Evolutionary conservation across 257 asterid genomes (phyloP), one percentile per base, ranked within the genome.

Genomic region (Solanum ossicruentum): DNA sequence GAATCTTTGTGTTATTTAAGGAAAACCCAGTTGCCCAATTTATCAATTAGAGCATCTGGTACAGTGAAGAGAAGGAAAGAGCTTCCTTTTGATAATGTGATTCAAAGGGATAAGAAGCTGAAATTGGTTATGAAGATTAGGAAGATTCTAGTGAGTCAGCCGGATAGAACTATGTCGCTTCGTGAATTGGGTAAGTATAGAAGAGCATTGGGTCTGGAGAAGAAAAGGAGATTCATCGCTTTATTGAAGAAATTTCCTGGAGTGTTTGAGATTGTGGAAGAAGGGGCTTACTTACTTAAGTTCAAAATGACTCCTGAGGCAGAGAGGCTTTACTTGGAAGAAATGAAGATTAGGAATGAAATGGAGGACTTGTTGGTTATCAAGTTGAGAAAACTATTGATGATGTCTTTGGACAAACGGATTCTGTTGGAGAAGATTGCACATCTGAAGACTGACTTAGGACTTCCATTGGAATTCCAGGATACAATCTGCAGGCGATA

Each of bases 41-140:
- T 88, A 83, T 85, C 90, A 13, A 79, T 92, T 49, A 89, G 90
- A 85, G 95, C 98, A 21, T 92, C 92, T 77, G 82, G 82, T 85
- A 86, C 86, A 47, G 98, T 93, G 84, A 97, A 97, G 93, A 91
- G 99, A 92, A 92, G 99, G 92, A 94, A 97, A 87, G 99, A 97
- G 90, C 89, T 87, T 57, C 94, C 98, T 8, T 91, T 97, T 88
- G 98, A 97, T 86, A 95, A 92, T 87, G 99, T 97, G 67, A 97
- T 97, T 87, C 97, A 95, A 87, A 95, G 92, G 94, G 99, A 97
- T 26, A 97, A 97, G 94, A 97, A 95, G 94, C 93, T 97, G 28
- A 97, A 90, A 67, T 80, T 97, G 89, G 99, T 93, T 39, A 82
- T 97, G 85, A 95, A 92, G 80, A 95, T 97, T 84, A 92, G 98